Evolutionary conservation across 2,329 filamentous ascomycete species (phyloP).

Genomic region (Exophiala mesophila): DNA sequence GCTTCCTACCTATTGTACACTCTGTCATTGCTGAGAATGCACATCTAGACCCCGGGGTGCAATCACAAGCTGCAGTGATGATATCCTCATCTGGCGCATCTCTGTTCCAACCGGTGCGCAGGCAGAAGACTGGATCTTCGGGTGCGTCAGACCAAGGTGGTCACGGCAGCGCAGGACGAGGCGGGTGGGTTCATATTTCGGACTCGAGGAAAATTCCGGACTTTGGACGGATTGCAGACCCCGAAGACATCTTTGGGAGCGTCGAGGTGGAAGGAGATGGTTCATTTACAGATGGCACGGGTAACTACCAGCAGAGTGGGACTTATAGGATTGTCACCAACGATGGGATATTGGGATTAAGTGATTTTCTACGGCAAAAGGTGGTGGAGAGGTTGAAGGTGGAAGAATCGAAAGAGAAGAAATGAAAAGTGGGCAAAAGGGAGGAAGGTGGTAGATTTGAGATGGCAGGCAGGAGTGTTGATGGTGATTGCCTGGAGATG

Average conservation of each 20-base stretch:
- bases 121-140: conserved; percentile 46
- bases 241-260: conserved; percentile 63
- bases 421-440: conserved; percentile 7
- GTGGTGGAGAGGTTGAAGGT: conserved; percentile 43
- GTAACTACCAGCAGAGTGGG: conserved; percentile 56
- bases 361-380: conserved; percentile 46
- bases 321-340: conserved; percentile 59
- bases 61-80: conserved; percentile 57
- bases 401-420: conserved; percentile 27
- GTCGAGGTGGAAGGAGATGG: conserved; percentile 57
- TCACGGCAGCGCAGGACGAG: conserved; percentile 52
- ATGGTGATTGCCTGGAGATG: too few relatives aligned
- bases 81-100: conserved; percentile 50
- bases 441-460: too few relatives aligned
- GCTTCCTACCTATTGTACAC: conserved; percentile 54
- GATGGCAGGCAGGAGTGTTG: too few relatives aligned
- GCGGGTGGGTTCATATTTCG: conserved; percentile 60
- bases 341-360: conserved; percentile 53
- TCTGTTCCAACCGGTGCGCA: conserved; percentile 31
- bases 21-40: conserved; percentile 52
- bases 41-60: conserved; percentile 51
- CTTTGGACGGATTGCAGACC: conserved; percentile 58
- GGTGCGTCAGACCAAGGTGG: conserved; percentile 57
- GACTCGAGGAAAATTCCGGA: conserved; percentile 57
- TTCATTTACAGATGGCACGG: conserved; percentile 51